These are phyloP conservation scores for Vinca minor DNA, from an alignment of 257 asterid species.

Conservation along the genomic window DNA sequence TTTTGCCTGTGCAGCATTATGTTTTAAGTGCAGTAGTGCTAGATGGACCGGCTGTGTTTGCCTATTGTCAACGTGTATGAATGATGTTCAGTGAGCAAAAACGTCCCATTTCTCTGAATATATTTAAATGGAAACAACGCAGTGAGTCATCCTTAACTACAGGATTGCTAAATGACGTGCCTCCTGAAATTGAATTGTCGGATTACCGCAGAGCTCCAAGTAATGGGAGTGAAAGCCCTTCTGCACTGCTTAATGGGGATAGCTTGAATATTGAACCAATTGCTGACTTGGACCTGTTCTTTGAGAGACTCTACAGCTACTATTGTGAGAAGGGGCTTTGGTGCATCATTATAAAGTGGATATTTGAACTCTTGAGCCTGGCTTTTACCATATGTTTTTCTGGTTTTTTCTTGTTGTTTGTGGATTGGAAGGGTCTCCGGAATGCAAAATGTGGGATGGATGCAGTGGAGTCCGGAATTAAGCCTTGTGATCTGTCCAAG, in stretches of 20 bases:
- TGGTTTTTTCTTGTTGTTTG: conserved; percentile 69
- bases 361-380: conserved; percentile 76
- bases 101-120: conserved; percentile 47
- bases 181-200: conserved; percentile 76
- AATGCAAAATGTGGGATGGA: conserved; percentile 97
- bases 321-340: conserved; percentile 95
- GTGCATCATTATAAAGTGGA: conserved; percentile 89
- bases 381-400: conserved; percentile 85
- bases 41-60: conserved; percentile 50
- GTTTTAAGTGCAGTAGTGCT: conserved; percentile 15
- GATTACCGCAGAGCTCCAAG: conserved; percentile 75
- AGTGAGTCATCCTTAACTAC: conserved; percentile 53
- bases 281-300: conserved; percentile 80
- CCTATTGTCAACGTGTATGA: conserved; percentile 40
- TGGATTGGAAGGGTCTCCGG: conserved; percentile 95
- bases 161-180: conserved; percentile 54
- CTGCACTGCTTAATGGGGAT: conserved; percentile 87
- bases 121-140: conserved; percentile 63
- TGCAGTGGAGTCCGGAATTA: conserved; percentile 96
- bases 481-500: conserved; percentile 79
- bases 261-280: conserved; percentile 58
- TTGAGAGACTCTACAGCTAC: conserved; percentile 81
- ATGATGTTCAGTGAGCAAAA: conserved; percentile 84
- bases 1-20: conserved; percentile 2
- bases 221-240: conserved; percentile 88